Percentiles rank a stretch among this genome's conserved stretches.
These are phyloP conservation scores for Trichosporon ovoides DNA, from an alignment of 1,284 basidiomycete genomes.

Conservation along the genomic window DNA sequence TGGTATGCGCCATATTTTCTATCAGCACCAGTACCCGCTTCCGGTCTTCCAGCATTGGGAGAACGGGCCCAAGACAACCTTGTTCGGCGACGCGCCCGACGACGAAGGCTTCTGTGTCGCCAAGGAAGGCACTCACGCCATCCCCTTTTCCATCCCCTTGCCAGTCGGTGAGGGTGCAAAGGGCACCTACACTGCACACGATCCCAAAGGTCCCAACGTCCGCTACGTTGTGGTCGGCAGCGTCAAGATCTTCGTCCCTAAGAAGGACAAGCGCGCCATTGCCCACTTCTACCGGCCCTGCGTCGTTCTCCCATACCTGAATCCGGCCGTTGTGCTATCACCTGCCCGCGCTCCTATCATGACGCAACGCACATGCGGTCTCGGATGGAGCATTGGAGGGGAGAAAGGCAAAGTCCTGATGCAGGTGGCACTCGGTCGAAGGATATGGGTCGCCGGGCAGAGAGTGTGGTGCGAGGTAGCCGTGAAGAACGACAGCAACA, in stretches of 20 bases:
- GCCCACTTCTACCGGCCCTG: constrained; percentile 88
- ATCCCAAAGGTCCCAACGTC: constrained; percentile 56
- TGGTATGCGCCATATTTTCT: constrained; percentile 72
- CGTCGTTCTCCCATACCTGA: constrained; percentile 73
- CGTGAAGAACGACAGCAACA: constrained; percentile 69
- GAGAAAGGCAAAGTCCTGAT: constrained; percentile 67
- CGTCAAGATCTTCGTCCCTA: constrained; percentile 69
- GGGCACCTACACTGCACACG: constrained; percentile 60
- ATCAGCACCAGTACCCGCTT: constrained; percentile 67
- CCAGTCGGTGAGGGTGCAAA: constrained; percentile 66
- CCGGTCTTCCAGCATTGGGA: constrained; percentile 50
- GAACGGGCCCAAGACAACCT: constrained; percentile 45
- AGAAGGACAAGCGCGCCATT: constrained; percentile 63
- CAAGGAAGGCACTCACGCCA: constrained; percentile 62
- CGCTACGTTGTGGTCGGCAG: constrained; percentile 82
- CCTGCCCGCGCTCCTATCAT: constrained; percentile 61
- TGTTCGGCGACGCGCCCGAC: constrained; percentile 59
- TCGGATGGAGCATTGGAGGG: constrained; percentile 58
- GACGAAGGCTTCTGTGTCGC: constrained; percentile 65
- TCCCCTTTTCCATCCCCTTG: constrained; percentile 75
- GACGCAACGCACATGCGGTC: constrained; percentile 57
- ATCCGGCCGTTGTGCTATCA: constrained; percentile 61
- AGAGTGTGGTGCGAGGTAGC: constrained; percentile 65
- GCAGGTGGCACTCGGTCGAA: constrained; percentile 66
- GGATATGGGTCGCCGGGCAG: constrained; percentile 82